Evolutionary conservation across 208 protist genomes (phyloP).

Genomic region (Acanthamoeba culbertsoni): DNA sequence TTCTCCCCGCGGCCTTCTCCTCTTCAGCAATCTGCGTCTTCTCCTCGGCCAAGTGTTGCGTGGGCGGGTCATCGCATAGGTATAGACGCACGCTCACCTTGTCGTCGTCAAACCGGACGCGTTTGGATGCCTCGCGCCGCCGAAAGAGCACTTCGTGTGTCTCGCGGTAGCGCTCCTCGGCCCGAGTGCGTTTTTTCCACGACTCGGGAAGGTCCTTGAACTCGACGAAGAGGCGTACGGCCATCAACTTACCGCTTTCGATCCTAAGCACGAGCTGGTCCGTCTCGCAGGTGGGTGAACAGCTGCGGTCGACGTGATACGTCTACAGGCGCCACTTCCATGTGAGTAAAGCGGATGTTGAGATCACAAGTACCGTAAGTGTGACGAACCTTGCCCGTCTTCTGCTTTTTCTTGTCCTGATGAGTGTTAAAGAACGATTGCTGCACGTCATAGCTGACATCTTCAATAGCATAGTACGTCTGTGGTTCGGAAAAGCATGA

Average conservation of each 20-base stretch:
- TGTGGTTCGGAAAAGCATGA: not conserved
- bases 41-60: constrained; percentile 9
- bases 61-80: constrained; percentile 25
- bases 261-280: constrained; percentile 18
- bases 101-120: not conserved
- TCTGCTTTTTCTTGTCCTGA: not conserved
- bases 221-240: constrained; percentile 21
- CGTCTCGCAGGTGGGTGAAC: constrained; percentile 3
- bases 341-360: no score
- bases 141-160: not conserved
- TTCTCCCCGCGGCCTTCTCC: not conserved
- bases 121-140: not conserved
- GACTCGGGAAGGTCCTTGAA: not conserved
- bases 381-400: constrained; percentile 18
- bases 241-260: constrained; percentile 14
- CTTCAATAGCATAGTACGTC: not conserved
- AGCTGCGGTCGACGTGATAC: constrained; percentile 34
- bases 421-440: not conserved
- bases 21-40: constrained; percentile 12
- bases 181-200: not conserved
- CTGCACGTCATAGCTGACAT: constrained; percentile 41
- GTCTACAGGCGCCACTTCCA: not conserved
- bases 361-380: no score
- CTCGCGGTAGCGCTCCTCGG: constrained; percentile 20
- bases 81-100: not conserved